Percentiles rank a stretch among this genome's conserved stretches.
phyloP scores from a whole-genome alignment of 805 yeast species.

The Metschnikowia henanensis region DNA sequence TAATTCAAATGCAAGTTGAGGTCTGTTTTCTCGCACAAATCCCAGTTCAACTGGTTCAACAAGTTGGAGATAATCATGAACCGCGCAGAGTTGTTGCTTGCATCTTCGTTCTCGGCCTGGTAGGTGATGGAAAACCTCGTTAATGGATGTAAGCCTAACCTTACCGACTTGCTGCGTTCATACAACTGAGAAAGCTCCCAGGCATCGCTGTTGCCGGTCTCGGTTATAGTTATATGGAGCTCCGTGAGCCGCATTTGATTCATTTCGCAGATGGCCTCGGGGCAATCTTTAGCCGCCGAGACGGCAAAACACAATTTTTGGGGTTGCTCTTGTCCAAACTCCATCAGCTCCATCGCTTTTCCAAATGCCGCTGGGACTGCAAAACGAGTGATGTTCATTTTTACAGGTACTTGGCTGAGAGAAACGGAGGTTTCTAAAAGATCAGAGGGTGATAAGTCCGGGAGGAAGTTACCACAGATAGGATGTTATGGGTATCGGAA shows the following conservation, averaged over 20 bases:
- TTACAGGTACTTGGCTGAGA: not conserved
- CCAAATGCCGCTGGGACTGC: conserved; percentile 1
- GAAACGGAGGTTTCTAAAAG: too few relatives aligned
- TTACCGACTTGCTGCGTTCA: conserved; percentile 6
- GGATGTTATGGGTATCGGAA: not conserved
- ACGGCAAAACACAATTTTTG: conserved; percentile 5
- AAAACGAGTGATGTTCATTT: conserved; percentile 8
- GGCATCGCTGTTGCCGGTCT: conserved; percentile 3
- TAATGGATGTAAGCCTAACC: conserved; percentile 7
- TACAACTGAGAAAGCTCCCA: conserved; percentile 10
- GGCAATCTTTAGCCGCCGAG: conserved; percentile 4
- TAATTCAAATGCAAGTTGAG: conserved; percentile 14
- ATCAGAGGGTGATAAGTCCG: not conserved
- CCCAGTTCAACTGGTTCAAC: conserved; percentile 18
- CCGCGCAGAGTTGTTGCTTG: conserved; percentile 14
- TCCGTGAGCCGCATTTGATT: conserved; percentile 6
- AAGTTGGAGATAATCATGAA: conserved; percentile 13
- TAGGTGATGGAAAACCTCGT: conserved; percentile 12
- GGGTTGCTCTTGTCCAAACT: not conserved
- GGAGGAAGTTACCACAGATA: not conserved
- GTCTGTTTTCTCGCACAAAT: conserved; percentile 7
- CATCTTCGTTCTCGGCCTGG: conserved; percentile 12
- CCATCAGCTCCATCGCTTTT: conserved; percentile 9
- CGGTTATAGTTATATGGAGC: conserved; percentile 14
- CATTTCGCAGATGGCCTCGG: conserved; percentile 4